Evolutionary conservation across 1,284 basidiomycete species (phyloP).

Genomic region (Peniophora sp.): DNA sequence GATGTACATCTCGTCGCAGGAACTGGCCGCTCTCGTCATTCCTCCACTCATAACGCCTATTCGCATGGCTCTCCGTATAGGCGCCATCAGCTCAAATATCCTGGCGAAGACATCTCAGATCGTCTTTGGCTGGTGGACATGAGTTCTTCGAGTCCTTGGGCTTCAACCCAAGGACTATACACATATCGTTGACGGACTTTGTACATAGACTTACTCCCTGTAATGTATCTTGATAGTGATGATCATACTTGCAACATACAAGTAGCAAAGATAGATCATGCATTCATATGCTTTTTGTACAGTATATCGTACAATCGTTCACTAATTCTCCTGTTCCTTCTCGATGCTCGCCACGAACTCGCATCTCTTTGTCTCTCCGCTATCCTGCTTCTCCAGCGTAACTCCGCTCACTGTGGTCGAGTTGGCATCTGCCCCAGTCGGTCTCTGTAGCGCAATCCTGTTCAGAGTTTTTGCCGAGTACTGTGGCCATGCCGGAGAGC

Average conservation of each 20-base stretch:
- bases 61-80: constrained; percentile 27
- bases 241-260: too few species aligned
- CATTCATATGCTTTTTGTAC: too few species aligned
- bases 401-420: constrained; percentile 30
- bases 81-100: constrained; percentile 19
- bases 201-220: too few species aligned
- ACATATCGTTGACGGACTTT: too few species aligned
- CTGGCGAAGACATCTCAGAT: constrained; percentile 3
- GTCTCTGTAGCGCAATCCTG: constrained; percentile 40
- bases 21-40: constrained; percentile 38
- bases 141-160: not conserved
- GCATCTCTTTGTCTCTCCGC: constrained; percentile 31
- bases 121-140: constrained; percentile 3
- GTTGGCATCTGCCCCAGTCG: constrained; percentile 13
- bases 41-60: constrained; percentile 41
- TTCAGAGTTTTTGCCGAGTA: constrained; percentile 21
- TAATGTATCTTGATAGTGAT: too few species aligned
- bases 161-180: too few species aligned
- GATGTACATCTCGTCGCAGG: constrained; percentile 27
- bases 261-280: too few species aligned
- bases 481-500: constrained; percentile 35
- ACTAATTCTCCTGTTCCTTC: constrained; percentile 4
- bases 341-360: constrained; percentile 16
- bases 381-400: constrained; percentile 30
- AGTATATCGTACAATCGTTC: not conserved